Conservation (phyloP, 805 yeast species). For the Zygosaccharomyces bisporus region DNA sequence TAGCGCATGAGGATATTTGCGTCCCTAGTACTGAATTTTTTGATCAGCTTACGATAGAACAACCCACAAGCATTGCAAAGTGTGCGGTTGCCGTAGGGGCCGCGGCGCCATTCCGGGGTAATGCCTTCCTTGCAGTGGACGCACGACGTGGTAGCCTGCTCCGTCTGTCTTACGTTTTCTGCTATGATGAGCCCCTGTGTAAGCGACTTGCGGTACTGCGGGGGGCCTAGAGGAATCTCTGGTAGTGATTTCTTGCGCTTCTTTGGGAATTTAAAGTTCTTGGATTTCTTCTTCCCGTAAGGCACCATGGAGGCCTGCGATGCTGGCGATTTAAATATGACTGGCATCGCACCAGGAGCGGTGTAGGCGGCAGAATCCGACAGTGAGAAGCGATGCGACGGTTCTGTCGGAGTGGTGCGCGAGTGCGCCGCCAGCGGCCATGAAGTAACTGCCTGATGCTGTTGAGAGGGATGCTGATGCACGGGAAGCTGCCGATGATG, state of each 20-base stretch:
- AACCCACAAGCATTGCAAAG: slow-evolving; percentile 93
- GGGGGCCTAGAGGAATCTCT: slow-evolving; percentile 6
- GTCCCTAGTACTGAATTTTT: slow-evolving; percentile 30
- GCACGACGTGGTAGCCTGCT: slow-evolving; percentile 38
- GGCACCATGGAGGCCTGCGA: neutral
- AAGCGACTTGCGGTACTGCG: slow-evolving; percentile 11
- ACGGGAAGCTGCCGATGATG: slow-evolving; percentile 1
- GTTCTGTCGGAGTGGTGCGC: neutral
- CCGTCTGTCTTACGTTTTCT: slow-evolving; percentile 16
- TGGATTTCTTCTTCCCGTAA: slow-evolving; percentile 9
- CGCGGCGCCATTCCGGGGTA: slow-evolving; percentile 93
- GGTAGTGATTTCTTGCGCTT: slow-evolving; percentile 11
- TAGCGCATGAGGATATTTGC: slow-evolving; percentile 34
- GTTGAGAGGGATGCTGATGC: slow-evolving; percentile 2
- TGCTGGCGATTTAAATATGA: slow-evolving; percentile 8
- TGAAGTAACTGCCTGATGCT: slow-evolving; percentile 5
- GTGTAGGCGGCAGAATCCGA: slow-evolving; percentile 11
- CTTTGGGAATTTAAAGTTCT: slow-evolving; percentile 5
- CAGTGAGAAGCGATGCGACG: slow-evolving; percentile 10
- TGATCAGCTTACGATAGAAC: slow-evolving; percentile 59
- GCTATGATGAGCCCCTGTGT: slow-evolving; percentile 17
- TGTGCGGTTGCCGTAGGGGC: slow-evolving; percentile 78
- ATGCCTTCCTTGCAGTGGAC: slow-evolving; percentile 60
- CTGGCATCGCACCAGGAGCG: slow-evolving; percentile 7
- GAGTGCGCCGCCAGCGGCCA: slow-evolving; percentile 7